Percentiles rank a stretch among this genome's conserved stretches.
phyloP scores from a whole-genome alignment of 352 stramenopile species.

The Aphanomyces stellatus region DNA sequence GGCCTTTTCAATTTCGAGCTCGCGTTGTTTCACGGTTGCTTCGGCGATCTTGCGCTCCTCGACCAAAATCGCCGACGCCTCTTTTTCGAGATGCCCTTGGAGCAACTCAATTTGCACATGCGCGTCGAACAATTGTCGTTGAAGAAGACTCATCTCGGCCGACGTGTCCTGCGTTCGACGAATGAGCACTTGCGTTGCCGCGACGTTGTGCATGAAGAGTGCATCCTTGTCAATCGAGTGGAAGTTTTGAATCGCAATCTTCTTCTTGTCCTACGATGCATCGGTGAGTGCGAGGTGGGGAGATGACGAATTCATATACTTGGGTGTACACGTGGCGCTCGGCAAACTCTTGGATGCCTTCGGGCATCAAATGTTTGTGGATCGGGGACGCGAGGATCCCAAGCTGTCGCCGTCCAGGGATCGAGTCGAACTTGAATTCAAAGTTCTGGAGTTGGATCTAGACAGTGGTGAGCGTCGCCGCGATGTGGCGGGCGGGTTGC shows the following conservation, averaged over 20 bases:
- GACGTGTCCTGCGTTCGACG: slow-evolving; percentile 24
- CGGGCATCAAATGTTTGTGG: slow-evolving; percentile 44
- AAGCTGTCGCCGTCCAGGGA: slow-evolving; percentile 55
- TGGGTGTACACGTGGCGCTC: slow-evolving; percentile 48
- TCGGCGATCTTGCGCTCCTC: slow-evolving; percentile 53
- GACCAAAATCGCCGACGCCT: slow-evolving; percentile 50
- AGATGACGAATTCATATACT: neutral
- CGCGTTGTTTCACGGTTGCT: slow-evolving; percentile 25
- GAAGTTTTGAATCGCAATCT: slow-evolving; percentile 70
- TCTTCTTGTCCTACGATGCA: slow-evolving; percentile 29
- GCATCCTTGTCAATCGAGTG: slow-evolving; percentile 82
- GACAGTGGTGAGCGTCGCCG: neutral
- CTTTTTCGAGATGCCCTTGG: slow-evolving; percentile 45
- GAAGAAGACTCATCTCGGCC: slow-evolving; percentile 29
- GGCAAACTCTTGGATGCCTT: slow-evolving; percentile 58
- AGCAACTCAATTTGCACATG: slow-evolving; percentile 33
- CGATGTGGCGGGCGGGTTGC: no score
- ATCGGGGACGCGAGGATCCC: slow-evolving; percentile 53
- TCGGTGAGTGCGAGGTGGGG: neutral
- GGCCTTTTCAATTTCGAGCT: slow-evolving; percentile 38
- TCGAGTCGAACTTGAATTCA: slow-evolving; percentile 75
- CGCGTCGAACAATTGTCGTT: slow-evolving; percentile 24
- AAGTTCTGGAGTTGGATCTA: slow-evolving; percentile 49
- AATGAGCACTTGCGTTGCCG: slow-evolving; percentile 79
- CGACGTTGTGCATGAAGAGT: slow-evolving; percentile 90